Evolutionary conservation across 345 rosid genomes (phyloP).

Genomic region (Microcos paniculata): DNA sequence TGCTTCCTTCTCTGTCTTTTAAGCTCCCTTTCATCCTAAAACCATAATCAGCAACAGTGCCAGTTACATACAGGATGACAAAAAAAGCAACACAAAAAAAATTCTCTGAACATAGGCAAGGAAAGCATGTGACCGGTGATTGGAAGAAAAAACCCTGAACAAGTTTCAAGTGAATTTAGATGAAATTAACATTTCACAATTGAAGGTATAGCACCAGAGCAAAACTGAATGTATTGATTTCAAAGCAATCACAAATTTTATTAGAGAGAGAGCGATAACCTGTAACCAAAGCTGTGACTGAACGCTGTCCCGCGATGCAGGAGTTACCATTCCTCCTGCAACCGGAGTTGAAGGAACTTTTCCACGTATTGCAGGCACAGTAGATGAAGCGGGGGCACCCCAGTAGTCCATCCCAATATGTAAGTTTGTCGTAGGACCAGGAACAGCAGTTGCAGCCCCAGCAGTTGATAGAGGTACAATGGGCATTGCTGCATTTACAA

Average conservation of each 20-base stretch:
- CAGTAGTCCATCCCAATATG: conserved; percentile 99
- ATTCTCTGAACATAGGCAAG: background rate
- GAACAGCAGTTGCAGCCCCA: conserved; percentile 52
- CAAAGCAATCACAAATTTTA: background rate
- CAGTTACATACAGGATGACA: background rate
- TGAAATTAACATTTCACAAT: background rate
- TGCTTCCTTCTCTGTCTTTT: conserved; percentile 96
- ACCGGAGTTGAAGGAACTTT: conserved; percentile 71
- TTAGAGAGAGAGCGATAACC: conserved; percentile 32
- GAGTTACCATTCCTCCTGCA: conserved; percentile 58
- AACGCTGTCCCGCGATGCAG: conserved; percentile 64
- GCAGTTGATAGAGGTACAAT: conserved; percentile 61
- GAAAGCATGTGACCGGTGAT: background rate
- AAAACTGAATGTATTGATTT: background rate
- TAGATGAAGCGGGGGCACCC: conserved; percentile 72
- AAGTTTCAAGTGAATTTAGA: background rate
- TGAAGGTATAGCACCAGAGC: background rate
- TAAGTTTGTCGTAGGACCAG: conserved; percentile 88
- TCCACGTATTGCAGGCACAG: conserved; percentile 63
- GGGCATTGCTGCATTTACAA: conserved; percentile 53
- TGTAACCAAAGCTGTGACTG: conserved; percentile 90
- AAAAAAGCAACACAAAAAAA: background rate
- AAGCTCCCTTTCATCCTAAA: conserved; percentile 89
- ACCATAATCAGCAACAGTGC: background rate
- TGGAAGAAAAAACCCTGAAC: background rate